phyloP scores from a whole-genome alignment of 345 rosid genomes.

The Pelargonium nanum region DNA sequence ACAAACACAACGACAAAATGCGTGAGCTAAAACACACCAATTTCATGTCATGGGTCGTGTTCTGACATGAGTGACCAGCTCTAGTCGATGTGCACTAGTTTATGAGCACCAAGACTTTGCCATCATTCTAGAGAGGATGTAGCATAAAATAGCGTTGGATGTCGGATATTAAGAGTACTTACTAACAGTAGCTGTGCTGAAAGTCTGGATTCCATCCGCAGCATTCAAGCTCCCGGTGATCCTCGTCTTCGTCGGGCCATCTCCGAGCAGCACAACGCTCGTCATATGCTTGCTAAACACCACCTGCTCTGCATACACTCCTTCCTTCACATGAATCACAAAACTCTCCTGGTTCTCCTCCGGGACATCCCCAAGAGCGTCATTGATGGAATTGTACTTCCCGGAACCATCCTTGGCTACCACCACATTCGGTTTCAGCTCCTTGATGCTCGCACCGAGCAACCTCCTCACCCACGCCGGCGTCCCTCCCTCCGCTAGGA shows the following conservation, averaged over 20 bases:
- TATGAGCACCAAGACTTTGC: not conserved
- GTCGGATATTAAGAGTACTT: constrained; percentile 9
- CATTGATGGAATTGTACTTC: constrained; percentile 42
- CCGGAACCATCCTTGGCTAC: constrained; percentile 77
- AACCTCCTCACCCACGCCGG: constrained; percentile 23
- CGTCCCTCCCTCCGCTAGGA: constrained; percentile 31
- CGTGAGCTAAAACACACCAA: too few species aligned
- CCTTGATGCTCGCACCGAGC: constrained; percentile 16
- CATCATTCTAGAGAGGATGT: not conserved
- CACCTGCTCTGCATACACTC: constrained; percentile 55
- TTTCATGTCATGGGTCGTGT: too few species aligned
- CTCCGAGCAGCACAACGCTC: constrained; percentile 53
- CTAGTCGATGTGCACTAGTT: too few species aligned
- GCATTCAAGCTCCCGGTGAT: constrained; percentile 45
- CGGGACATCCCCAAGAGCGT: constrained; percentile 45
- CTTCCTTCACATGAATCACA: constrained; percentile 56
- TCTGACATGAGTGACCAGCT: too few species aligned
- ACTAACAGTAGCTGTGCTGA: constrained; percentile 50
- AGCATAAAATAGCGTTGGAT: not conserved
- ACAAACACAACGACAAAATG: too few species aligned
- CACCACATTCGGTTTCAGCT: constrained; percentile 31
- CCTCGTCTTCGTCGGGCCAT: constrained; percentile 54
- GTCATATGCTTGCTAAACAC: constrained; percentile 18
- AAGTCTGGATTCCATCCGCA: constrained; percentile 37
- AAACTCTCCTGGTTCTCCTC: constrained; percentile 22